Conservation (phyloP, 208 protist species). For the Leishmania lainsoni region DNA sequence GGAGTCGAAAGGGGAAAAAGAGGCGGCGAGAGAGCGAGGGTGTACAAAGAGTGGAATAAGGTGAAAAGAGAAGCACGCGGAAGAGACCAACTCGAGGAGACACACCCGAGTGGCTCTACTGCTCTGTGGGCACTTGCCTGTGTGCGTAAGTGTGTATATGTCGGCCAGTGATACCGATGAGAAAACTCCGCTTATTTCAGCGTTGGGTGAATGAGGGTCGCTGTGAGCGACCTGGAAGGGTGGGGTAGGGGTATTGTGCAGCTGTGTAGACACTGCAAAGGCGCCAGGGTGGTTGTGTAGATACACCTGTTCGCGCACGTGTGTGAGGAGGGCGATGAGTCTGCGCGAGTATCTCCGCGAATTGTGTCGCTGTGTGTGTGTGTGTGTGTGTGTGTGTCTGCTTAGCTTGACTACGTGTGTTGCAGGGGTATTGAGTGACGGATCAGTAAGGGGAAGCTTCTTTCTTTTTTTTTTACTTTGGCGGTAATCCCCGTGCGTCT, state of each 20-base stretch:
- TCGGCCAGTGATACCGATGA: conserved; percentile 4
- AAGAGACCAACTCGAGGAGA: neutral
- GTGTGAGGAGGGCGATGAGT: neutral
- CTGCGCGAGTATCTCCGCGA: neutral
- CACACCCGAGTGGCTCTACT: neutral
- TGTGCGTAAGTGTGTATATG: neutral
- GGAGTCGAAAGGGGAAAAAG: neutral
- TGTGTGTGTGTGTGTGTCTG: neutral
- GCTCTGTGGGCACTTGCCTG: neutral
- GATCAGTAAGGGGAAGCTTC: neutral
- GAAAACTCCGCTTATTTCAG: neutral
- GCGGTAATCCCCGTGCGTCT: neutral
- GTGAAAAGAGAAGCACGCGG: neutral
- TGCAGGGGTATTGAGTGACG: neutral
- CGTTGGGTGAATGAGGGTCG: neutral
- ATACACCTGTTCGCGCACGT: neutral
- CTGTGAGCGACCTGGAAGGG: neutral
- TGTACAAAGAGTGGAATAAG: neutral
- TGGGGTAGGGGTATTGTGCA: neutral
- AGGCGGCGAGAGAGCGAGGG: neutral
- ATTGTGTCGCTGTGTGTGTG: neutral
- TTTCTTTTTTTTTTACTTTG: neutral
- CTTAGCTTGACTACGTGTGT: neutral
- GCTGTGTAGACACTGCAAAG: neutral
- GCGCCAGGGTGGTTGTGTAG: neutral